Evolutionary conservation across 2,329 filamentous ascomycete species (phyloP).

Genomic region (Eurotiales sp.): DNA sequence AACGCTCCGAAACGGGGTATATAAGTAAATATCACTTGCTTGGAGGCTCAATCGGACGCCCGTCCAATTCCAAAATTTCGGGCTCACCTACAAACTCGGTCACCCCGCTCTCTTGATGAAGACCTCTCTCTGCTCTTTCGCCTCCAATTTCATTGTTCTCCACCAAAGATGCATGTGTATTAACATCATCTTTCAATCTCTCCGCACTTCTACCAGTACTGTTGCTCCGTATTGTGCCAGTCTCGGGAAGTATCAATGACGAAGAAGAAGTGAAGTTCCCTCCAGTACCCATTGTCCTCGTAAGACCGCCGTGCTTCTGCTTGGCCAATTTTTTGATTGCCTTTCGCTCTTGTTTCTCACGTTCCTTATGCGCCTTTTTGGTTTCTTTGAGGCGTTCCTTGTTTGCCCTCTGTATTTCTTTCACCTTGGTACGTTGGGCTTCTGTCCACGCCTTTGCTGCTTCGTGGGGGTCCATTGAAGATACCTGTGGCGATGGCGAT

Average conservation of each 20-base stretch:
- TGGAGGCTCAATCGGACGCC: neutral
- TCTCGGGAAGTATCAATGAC: slow-evolving; percentile 4
- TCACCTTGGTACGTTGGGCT: slow-evolving; percentile 10
- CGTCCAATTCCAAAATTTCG: slow-evolving; percentile 3
- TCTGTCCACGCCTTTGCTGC: slow-evolving; percentile 16
- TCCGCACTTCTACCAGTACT: neutral
- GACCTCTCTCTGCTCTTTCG: neutral
- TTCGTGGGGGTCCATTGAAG: slow-evolving; percentile 9
- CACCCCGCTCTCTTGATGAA: neutral
- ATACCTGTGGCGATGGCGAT: neutral
- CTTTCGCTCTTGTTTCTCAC: slow-evolving; percentile 13
- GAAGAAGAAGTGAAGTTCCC: neutral
- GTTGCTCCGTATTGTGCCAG: slow-evolving; percentile 1
- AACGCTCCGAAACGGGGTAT: neutral
- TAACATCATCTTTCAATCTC: neutral
- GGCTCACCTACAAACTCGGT: neutral
- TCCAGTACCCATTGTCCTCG: neutral
- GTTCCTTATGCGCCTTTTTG: slow-evolving; percentile 12
- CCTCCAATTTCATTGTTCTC: neutral
- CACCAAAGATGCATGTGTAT: neutral
- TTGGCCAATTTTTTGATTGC: slow-evolving; percentile 8
- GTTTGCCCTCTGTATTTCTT: slow-evolving; percentile 14
- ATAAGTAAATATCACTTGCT: neutral
- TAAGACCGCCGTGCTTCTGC: neutral
- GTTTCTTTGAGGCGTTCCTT: slow-evolving; percentile 13